These are phyloP conservation scores for Tricholoma sp. DNA, from an alignment of 768 basidiomycete genomes.

Conservation along the genomic window DNA sequence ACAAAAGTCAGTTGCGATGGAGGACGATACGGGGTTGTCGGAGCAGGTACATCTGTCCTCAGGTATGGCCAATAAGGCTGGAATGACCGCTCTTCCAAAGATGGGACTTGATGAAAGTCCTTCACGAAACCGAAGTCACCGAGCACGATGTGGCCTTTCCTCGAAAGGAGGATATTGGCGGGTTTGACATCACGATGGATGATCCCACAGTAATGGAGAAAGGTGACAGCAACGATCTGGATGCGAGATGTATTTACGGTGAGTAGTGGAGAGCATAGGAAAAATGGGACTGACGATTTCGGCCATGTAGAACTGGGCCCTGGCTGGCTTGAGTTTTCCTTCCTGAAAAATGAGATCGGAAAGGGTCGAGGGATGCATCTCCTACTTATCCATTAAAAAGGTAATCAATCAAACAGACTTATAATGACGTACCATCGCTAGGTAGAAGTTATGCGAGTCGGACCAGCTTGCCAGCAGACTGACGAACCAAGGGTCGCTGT, in stretches of 20 bases:
- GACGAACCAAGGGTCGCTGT: conserved; percentile 8
- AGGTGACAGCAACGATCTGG: conserved; percentile 6
- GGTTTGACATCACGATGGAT: conserved; percentile 12
- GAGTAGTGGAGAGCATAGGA: background rate
- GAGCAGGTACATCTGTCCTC: background rate
- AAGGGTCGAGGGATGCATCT: conserved; percentile 12
- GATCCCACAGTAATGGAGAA: conserved; percentile 6
- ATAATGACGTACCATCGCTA: conserved; percentile 11
- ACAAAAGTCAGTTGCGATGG: background rate
- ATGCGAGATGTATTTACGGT: background rate
- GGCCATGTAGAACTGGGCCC: conserved; percentile 21
- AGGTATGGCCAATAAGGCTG: background rate
- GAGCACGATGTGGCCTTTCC: conserved; percentile 8
- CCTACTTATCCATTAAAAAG: background rate
- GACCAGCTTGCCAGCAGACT: conserved; percentile 11
- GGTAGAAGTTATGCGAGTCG: conserved; percentile 11
- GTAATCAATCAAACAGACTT: background rate
- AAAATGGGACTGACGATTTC: conserved; percentile 19
- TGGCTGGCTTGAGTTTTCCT: conserved; percentile 3
- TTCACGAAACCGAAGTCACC: conserved; percentile 11
- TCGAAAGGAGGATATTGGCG: conserved; percentile 7
- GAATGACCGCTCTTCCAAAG: background rate
- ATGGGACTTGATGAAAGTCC: background rate
- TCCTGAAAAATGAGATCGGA: background rate
- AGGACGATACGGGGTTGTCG: background rate